A percentile compares a stretch with the other conserved stretches of the same genome.
Evolutionary conservation across 1,139 yeast species (phyloP).

Genomic region (Zygosaccharomyces sapae): DNA sequence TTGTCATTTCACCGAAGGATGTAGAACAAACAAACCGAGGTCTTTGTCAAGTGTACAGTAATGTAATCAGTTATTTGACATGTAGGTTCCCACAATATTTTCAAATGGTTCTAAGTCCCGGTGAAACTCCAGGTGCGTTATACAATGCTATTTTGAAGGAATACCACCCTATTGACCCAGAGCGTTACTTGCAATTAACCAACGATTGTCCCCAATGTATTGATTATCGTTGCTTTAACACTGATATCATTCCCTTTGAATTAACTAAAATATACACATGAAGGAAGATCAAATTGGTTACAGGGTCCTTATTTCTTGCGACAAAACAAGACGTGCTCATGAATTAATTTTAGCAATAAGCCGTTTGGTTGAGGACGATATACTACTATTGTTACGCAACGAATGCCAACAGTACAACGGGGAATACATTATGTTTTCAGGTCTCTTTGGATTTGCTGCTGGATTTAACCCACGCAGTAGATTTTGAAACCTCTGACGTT

Average conservation of each 20-base stretch:
- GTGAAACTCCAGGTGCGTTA: conserved; percentile 25
- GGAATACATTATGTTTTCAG: conserved; percentile 62
- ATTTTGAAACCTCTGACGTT: conserved; percentile 49
- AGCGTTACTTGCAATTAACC: conserved; percentile 10
- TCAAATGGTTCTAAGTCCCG: conserved; percentile 19
- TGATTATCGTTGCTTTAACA: conserved; percentile 15
- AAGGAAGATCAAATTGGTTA: conserved; percentile 14
- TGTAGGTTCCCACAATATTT: conserved; percentile 57
- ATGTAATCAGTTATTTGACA: conserved; percentile 44
- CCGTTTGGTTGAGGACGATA: conserved; percentile 62
- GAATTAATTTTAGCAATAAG: conserved; percentile 44
- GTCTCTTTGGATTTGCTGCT: conserved; percentile 66
- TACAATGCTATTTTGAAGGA: conserved; percentile 44
- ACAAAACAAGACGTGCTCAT: conserved; percentile 19
- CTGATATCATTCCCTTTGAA: conserved; percentile 15
- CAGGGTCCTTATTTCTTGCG: conserved; percentile 13
- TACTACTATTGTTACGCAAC: conserved; percentile 54
- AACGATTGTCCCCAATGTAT: conserved; percentile 9
- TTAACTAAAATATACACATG: conserved; percentile 3
- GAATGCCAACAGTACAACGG: conserved; percentile 43
- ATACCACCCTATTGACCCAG: conserved; percentile 38
- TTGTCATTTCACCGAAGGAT: conserved; percentile 16
- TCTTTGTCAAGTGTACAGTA: conserved; percentile 51
- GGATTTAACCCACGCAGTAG: conserved; percentile 65
- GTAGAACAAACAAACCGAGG: conserved; percentile 38